These are phyloP conservation scores for Salix udensis DNA, from an alignment of 345 rosid genomes.

Conservation along the genomic window DNA sequence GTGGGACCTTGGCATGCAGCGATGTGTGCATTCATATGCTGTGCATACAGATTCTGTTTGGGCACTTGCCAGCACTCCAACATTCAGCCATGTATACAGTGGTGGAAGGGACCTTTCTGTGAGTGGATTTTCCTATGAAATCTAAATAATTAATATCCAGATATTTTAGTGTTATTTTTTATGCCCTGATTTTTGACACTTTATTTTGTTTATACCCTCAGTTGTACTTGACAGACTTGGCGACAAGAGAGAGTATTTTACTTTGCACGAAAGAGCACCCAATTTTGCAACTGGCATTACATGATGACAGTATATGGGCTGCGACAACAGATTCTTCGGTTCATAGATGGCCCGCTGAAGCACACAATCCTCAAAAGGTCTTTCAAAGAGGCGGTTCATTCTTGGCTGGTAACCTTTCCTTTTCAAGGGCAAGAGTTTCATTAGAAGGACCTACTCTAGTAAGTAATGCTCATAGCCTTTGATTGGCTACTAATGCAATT, in stretches of 20 bases:
- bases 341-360: conserved; percentile 93
- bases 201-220: conserved; percentile 31
- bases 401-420: conserved; percentile 94
- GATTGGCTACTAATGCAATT: not conserved
- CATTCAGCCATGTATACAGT: conserved; percentile 95
- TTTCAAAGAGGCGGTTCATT: conserved; percentile 90
- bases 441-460: conserved; percentile 92
- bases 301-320: conserved; percentile 87
- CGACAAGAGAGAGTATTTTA: conserved; percentile 88
- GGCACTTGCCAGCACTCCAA: conserved; percentile 96
- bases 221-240: conserved; percentile 97
- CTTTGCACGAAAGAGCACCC: conserved; percentile 93
- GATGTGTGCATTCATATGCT: conserved; percentile 97
- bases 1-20: conserved; percentile 99
- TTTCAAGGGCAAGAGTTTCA: conserved; percentile 93
- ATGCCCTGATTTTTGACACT: conserved; percentile 7
- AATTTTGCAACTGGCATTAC: conserved; percentile 77
- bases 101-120: conserved; percentile 99
- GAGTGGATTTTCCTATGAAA: conserved; percentile 34
- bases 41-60: conserved; percentile 99
- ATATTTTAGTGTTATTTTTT: conserved; percentile 10
- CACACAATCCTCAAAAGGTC: conserved; percentile 71
- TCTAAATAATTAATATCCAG: not conserved
- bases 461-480: conserved; percentile 32
- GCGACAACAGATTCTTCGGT: conserved; percentile 93